These are phyloP conservation scores for Cryptococcus hybrid DNA, from an alignment of 1,284 basidiomycete species.

Conservation along the genomic window DNA sequence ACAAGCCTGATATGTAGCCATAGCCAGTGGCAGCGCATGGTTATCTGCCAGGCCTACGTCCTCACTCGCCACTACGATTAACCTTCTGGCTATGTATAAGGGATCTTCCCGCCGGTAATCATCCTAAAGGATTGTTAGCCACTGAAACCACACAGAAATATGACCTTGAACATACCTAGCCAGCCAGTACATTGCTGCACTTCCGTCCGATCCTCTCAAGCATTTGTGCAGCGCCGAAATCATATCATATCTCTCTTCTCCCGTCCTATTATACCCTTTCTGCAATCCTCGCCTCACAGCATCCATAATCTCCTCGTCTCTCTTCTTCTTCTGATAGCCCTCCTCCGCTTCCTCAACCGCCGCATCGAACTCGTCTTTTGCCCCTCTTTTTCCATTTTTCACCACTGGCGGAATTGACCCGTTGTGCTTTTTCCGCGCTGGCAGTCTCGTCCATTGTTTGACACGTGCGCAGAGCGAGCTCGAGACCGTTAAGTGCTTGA, in stretches of 20 bases:
- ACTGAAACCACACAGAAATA: neutral
- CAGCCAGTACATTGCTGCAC: conserved; percentile 86
- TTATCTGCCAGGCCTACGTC: conserved; percentile 78
- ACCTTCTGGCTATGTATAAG: conserved; percentile 73
- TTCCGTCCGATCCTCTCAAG: conserved; percentile 73
- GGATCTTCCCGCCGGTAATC: conserved; percentile 87
- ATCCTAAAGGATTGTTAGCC: conserved; percentile 53
- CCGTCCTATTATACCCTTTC: conserved; percentile 66
- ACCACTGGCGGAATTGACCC: neutral
- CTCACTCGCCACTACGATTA: conserved; percentile 81
- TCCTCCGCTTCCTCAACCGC: neutral
- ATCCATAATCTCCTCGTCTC: conserved; percentile 48
- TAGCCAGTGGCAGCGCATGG: conserved; percentile 71
- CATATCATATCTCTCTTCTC: conserved; percentile 78
- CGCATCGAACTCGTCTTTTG: neutral
- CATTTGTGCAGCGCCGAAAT: conserved; percentile 86
- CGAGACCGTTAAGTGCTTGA: conserved; percentile 52
- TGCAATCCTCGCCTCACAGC: conserved; percentile 46
- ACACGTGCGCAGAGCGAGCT: conserved; percentile 50
- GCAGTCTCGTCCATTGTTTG: conserved; percentile 3
- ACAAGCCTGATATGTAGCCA: conserved; percentile 71
- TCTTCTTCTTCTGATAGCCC: conserved; percentile 14
- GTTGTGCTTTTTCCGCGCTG: conserved; percentile 19
- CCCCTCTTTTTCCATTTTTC: neutral
- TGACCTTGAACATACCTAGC: conserved; percentile 53